Evolutionary conservation across 1,284 basidiomycete genomes (phyloP).

Genomic region (Bondarzewia mesenterica): DNA sequence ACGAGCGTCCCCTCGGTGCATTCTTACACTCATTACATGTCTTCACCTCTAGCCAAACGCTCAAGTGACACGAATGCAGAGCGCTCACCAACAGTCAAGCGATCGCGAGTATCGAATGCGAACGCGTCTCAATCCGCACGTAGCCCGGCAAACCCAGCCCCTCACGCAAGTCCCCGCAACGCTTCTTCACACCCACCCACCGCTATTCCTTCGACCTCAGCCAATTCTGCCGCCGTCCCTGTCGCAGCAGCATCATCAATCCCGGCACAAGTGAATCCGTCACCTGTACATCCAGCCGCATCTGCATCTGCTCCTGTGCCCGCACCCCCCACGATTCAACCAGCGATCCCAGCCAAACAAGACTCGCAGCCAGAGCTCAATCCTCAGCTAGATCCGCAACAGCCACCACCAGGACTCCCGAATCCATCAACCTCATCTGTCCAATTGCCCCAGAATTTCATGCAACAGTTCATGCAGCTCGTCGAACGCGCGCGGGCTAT

Average conservation of each 20-base stretch:
- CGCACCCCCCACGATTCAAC: not conserved
- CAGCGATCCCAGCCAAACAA: not conserved
- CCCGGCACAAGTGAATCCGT: conserved; percentile 2
- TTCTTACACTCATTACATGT: conserved; percentile 1
- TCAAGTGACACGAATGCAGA: conserved; percentile 7
- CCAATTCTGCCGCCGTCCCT: not conserved
- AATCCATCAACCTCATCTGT: not conserved
- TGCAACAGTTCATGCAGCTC: not conserved
- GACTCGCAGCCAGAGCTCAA: conserved; percentile 1
- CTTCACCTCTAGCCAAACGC: conserved; percentile 11
- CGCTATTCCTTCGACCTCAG: not conserved
- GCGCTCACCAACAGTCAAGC: conserved; percentile 5
- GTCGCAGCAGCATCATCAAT: not conserved
- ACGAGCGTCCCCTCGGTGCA: not conserved
- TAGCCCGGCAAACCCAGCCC: conserved; percentile 7
- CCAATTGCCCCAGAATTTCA: not conserved
- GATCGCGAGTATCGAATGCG: conserved; percentile 15
- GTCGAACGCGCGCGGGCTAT: not conserved
- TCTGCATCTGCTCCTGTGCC: not conserved
- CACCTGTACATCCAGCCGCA: not conserved
- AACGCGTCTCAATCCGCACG: conserved; percentile 14
- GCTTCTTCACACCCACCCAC: not conserved
- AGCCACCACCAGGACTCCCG: not conserved
- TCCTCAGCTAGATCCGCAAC: not conserved
- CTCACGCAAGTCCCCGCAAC: conserved; percentile 7